These are phyloP conservation scores for Pseudogymnoascus sp. DNA, from an alignment of 2,329 filamentous ascomycete genomes.

Conservation along the genomic window DNA sequence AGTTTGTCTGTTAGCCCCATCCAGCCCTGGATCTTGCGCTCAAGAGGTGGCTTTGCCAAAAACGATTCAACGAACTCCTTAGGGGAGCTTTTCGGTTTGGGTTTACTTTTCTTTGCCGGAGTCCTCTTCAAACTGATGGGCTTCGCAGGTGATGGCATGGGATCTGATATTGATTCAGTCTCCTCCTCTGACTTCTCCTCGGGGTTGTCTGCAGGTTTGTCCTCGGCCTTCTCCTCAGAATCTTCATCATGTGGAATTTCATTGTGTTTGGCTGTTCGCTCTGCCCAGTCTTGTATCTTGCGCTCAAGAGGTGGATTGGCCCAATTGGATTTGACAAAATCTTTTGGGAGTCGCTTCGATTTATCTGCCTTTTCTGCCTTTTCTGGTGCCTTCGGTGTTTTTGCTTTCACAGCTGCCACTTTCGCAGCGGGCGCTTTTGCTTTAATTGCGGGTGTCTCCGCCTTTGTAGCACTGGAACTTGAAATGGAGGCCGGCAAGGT, in stretches of 20 bases:
- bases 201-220: background rate
- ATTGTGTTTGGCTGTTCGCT: slow-evolving; percentile 15
- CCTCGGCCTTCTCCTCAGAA: background rate
- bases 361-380: slow-evolving; percentile 29
- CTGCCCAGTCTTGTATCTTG: slow-evolving; percentile 56
- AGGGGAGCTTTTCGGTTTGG: slow-evolving; percentile 47
- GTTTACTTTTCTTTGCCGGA: background rate
- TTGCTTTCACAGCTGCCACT: slow-evolving; percentile 34
- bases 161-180: slow-evolving; percentile 14
- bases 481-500: background rate
- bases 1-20: slow-evolving; percentile 28
- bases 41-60: slow-evolving; percentile 43
- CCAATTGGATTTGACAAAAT: slow-evolving; percentile 46
- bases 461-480: background rate
- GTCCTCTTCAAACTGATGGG: background rate
- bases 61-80: slow-evolving; percentile 34
- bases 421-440: slow-evolving; percentile 21
- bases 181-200: background rate
- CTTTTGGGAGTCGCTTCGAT: slow-evolving; percentile 43
- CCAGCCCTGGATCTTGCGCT: slow-evolving; percentile 55
- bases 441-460: slow-evolving; percentile 12
- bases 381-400: slow-evolving; percentile 32
- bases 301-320: slow-evolving; percentile 47
- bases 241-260: background rate
- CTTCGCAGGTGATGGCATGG: background rate